Evolutionary conservation across 352 stramenopile genomes (phyloP).

Genomic region (Phytophthora citrophthora): DNA sequence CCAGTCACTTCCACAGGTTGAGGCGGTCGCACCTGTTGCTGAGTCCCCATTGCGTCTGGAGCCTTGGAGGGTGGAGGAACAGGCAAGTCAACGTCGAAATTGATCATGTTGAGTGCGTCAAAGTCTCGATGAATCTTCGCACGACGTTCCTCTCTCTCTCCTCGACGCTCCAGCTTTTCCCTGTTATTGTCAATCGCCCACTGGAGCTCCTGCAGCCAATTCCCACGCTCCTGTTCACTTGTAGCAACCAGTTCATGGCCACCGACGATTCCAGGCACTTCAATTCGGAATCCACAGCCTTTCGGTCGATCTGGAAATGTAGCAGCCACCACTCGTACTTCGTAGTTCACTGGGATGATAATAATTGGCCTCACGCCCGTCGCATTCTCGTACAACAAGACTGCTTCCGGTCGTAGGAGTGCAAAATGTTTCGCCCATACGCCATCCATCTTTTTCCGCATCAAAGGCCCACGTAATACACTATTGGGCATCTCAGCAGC

Average conservation of each 20-base stretch:
- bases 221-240: slow-evolving; percentile 73
- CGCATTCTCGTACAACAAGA: slow-evolving; percentile 74
- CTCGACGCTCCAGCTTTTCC: slow-evolving; percentile 47
- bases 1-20: slow-evolving; percentile 32
- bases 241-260: slow-evolving; percentile 64
- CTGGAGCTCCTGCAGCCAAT: slow-evolving; percentile 83
- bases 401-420: slow-evolving; percentile 67
- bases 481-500: slow-evolving; percentile 76
- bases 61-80: slow-evolving; percentile 5
- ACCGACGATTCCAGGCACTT: slow-evolving; percentile 64
- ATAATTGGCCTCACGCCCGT: slow-evolving; percentile 66
- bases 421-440: slow-evolving; percentile 77
- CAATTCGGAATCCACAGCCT: slow-evolving; percentile 64
- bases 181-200: slow-evolving; percentile 61
- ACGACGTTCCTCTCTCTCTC: slow-evolving; percentile 52
- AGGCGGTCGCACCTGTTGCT: slow-evolving; percentile 45
- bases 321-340: slow-evolving; percentile 50
- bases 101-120: slow-evolving; percentile 83
- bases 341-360: slow-evolving; percentile 79
- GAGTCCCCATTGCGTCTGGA: slow-evolving; percentile 4
- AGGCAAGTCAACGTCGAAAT: slow-evolving; percentile 58
- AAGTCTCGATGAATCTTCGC: slow-evolving; percentile 65
- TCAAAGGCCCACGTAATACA: slow-evolving; percentile 69
- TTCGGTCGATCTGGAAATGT: slow-evolving; percentile 58
- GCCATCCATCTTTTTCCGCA: slow-evolving; percentile 71